Conservation (phyloP, 225 moss, liverwort and hornwort genomes). For the Sphagnum contortum region DNA sequence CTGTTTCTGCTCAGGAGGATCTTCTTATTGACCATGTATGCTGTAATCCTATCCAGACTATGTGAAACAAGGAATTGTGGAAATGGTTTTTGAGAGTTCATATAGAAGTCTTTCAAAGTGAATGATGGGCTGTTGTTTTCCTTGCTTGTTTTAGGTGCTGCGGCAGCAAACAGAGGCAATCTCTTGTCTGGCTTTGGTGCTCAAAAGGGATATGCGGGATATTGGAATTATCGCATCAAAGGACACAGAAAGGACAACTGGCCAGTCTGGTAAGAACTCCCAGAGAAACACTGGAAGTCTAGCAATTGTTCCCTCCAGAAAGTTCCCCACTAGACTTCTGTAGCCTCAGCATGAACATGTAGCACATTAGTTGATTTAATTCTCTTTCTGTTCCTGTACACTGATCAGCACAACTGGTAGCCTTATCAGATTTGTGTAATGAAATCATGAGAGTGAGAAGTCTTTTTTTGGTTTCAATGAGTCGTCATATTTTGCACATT, state of each 20-base stretch:
- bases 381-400: no score
- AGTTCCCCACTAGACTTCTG: slow-evolving; percentile 11
- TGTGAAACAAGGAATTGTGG: neutral
- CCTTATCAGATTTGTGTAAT: no score
- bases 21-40: neutral
- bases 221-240: slow-evolving; percentile 75
- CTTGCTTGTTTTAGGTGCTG: slow-evolving; percentile 44
- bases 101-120: neutral
- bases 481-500: no score
- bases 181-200: slow-evolving; percentile 59
- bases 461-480: no score
- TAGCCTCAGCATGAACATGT: neutral
- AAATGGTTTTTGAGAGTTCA: neutral
- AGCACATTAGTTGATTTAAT: no score
- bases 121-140: neutral
- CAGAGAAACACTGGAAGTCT: slow-evolving; percentile 21
- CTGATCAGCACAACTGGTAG: no score
- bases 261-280: slow-evolving; percentile 15
- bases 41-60: no score
- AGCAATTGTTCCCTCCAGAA: slow-evolving; percentile 15
- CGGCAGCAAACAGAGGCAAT: slow-evolving; percentile 93
- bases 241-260: slow-evolving; percentile 46
- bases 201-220: slow-evolving; percentile 71
- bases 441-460: no score
- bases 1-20: neutral